Base-by-base conservation (phyloP, 1,139 yeast species). In the Yamadazyma triangularis region DNA sequence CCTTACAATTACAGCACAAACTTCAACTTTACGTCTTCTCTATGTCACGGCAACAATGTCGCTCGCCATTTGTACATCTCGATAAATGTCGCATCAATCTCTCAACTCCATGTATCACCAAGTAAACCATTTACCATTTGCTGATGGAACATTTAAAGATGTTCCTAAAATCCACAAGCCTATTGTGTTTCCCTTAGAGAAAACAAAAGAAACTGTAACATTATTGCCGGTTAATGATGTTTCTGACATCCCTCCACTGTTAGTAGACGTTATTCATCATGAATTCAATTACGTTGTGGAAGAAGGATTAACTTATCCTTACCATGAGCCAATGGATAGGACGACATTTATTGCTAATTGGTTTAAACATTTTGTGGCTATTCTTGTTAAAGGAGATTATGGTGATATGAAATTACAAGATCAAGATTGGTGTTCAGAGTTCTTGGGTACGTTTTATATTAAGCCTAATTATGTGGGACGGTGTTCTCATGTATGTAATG, bases 381-480 rank as follows among this genome's bases (percentile, higher is more conserved):
- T 73, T 12, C 47, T 73, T 39, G 44, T 73, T 2, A 61, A 58
- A 20, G 79, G 79, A 0, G n/a, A n/a, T n/a, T n/a, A n/a, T n/a
- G n/a, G n/a, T n/a, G 16, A 25, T 23, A 26, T 24, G 8, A 30
- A 33, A 14, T 41, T 33, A 19, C 22, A 27, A 6, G 38, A 38
- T 5, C 31, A 45, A 13, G 36, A 35, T 27, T 77, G 80, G 77
- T 53, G 56, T 7, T 42, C 57, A 0, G 39, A 43, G 4, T 72
- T 74, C 40, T 52, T 84, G 24, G 95, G 94, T 1, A 72, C 80
- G 3, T 82, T 79, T 52, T 83, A 79, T 53, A 65, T 86, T 41
- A 82, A 79, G 47, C 93, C 95, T 23, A 86, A 86, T 53, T 86
- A 85, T 50, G 56, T 64, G 2, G 93, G 91, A 3, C 66, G 93